Evolutionary conservation across 768 basidiomycete species (phyloP), one percentile per base, ranked within the genome.

Genomic region (Leccinum disarticulatum): DNA sequence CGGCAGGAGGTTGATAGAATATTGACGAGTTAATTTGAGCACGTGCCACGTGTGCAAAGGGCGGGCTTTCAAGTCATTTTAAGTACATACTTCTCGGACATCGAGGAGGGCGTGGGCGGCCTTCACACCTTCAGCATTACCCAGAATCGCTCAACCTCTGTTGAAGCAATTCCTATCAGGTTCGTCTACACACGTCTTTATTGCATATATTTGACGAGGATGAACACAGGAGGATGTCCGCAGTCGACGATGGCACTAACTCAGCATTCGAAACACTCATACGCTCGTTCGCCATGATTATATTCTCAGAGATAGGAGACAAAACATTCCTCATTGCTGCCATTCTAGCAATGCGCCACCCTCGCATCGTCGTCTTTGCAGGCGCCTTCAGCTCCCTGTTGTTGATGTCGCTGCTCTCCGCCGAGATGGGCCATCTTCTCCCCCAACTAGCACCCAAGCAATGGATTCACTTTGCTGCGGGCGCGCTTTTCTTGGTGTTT

Each of bases 291-390:
- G 74, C 82, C 61, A 94, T 96, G 87, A 98, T 97, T 68, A 88
- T 98, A 35, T 80, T 90, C 70, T 93, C 92, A 3, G 93, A 95
- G 79, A 89, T 95, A 47, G 96, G 96, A 25, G 96, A 98, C 85
- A 97, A 98, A 74, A 98, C 96, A 0, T 90, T 90, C 69, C 79
- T 90, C 64, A 88, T 90, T 36, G 88, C 96, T 52, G 93, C 95
- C 54, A 93, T 95, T 53, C 90, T 85, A 67, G 94, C 95, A 11
- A 95, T 95, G 87, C 88, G 93, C 7, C 94, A 97, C 71, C 88
- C 94, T 1, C 87, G 95, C 22, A 65, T 88, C 48, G 76, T 87
- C 58, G 94, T 99, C 60, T 98, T 98, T 70, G 79, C 80, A 0
- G 97, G 95, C 33, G 95, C 97, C 1, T 88, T 98, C 65, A 81